Conservation (phyloP, 1,139 yeast species). For the Saccharomycopsis hybrid region DNA sequence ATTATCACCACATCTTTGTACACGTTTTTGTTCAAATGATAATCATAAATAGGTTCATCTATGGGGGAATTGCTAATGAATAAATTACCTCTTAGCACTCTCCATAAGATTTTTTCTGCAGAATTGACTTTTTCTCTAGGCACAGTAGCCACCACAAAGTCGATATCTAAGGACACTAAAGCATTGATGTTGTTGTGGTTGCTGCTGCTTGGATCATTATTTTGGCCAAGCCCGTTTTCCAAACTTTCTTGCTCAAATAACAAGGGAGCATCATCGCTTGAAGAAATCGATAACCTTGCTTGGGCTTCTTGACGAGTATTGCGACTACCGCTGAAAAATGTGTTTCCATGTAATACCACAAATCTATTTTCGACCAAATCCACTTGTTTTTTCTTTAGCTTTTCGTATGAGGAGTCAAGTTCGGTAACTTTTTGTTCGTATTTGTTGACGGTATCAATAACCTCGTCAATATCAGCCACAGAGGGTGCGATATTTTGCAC, state of each 20-base stretch:
- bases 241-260: constrained; percentile 27
- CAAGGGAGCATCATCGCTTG: constrained; percentile 36
- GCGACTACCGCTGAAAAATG: constrained; percentile 28
- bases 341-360: constrained; percentile 40
- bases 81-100: constrained; percentile 85
- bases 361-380: constrained; percentile 42
- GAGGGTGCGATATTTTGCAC: constrained; percentile 13
- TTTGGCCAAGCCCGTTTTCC: constrained; percentile 25
- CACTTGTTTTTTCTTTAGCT: constrained; percentile 32
- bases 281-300: constrained; percentile 28
- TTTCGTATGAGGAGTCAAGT: constrained; percentile 38
- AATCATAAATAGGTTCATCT: constrained; percentile 36
- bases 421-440: constrained; percentile 40
- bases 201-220: neutral
- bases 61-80: constrained; percentile 59
- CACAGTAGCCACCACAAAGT: constrained; percentile 69
- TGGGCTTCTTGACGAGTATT: constrained; percentile 7
- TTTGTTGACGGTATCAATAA: constrained; percentile 33
- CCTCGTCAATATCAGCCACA: constrained; percentile 36
- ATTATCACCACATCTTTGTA: constrained; percentile 59
- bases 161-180: constrained; percentile 23
- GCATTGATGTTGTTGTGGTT: constrained; percentile 2
- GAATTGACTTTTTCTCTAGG: constrained; percentile 62
- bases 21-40: constrained; percentile 33
- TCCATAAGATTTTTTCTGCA: constrained; percentile 86